phyloP scores from a whole-genome alignment of 768 basidiomycete species.

The Pluteus cervinus region DNA sequence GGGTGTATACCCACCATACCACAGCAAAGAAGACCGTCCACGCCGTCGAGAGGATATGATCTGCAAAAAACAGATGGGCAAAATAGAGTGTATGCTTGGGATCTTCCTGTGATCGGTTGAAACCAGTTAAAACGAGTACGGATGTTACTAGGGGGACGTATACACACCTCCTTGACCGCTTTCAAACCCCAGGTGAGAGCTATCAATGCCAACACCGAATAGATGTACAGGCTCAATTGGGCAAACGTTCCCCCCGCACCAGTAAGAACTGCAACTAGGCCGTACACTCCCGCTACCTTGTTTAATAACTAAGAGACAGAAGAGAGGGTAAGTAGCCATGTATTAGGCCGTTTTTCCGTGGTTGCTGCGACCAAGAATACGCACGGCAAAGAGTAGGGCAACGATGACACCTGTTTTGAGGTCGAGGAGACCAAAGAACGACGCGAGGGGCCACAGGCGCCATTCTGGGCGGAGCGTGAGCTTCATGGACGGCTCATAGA shows the following conservation, averaged over 20 bases:
- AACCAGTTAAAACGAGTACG: constrained; percentile 10
- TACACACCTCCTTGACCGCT: constrained; percentile 76
- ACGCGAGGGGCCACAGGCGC: constrained; percentile 75
- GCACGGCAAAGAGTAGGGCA: constrained; percentile 82
- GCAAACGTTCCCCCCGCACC: constrained; percentile 92
- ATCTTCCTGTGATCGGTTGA: constrained; percentile 64
- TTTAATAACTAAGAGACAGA: constrained; percentile 62
- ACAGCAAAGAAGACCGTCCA: constrained; percentile 93
- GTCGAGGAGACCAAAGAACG: constrained; percentile 84
- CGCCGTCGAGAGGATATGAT: constrained; percentile 83
- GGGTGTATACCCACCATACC: constrained; percentile 85
- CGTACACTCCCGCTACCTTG: constrained; percentile 97
- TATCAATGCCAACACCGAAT: constrained; percentile 79
- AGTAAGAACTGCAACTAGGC: constrained; percentile 84
- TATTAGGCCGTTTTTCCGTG: background rate
- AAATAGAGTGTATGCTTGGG: constrained; percentile 80
- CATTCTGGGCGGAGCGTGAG: constrained; percentile 80
- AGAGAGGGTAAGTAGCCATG: constrained; percentile 1
- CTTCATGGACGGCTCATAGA: constrained; percentile 47
- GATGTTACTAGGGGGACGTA: constrained; percentile 3
- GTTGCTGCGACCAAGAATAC: constrained; percentile 20
- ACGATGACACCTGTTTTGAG: constrained; percentile 91
- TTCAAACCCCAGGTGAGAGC: constrained; percentile 84
- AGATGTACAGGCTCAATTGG: constrained; percentile 89
- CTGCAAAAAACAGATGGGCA: constrained; percentile 87